Conservation (phyloP, 2,329 filamentous ascomycete species). For the Cytospora chrysosperma region DNA sequence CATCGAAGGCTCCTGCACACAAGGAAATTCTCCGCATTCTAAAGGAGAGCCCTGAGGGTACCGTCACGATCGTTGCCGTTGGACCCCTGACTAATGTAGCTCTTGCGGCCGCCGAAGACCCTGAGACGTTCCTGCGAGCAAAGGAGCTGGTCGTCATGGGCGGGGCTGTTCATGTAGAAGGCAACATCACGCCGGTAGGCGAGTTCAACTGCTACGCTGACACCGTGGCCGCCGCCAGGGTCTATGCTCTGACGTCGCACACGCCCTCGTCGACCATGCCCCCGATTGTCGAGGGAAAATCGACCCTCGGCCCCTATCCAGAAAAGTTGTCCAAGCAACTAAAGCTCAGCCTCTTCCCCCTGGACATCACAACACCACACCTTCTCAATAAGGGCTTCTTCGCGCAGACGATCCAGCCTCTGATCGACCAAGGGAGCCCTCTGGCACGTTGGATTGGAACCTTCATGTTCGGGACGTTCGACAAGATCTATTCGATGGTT, state of each 20-base stretch:
- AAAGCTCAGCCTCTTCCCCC: conserved; percentile 68
- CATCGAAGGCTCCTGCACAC: conserved; percentile 72
- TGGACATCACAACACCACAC: conserved; percentile 75
- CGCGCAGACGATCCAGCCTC: conserved; percentile 50
- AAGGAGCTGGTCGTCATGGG: conserved; percentile 97
- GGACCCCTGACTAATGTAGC: conserved; percentile 94
- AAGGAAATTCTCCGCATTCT: conserved; percentile 88
- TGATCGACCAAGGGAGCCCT: conserved; percentile 63
- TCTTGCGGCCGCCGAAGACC: conserved; percentile 81
- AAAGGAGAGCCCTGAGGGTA: conserved; percentile 75
- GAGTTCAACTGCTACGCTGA: conserved; percentile 98
- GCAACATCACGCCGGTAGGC: conserved; percentile 81
- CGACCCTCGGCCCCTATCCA: conserved; percentile 62
- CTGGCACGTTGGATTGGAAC: conserved; percentile 71
- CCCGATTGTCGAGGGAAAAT: conserved; percentile 52
- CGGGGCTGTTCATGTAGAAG: conserved; percentile 73
- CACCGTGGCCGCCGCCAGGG: conserved; percentile 69
- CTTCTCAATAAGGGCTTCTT: conserved; percentile 63
- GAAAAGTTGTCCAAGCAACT: conserved; percentile 60
- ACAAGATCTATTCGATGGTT: conserved; percentile 64
- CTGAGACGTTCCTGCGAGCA: conserved; percentile 81
- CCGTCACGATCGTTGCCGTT: conserved; percentile 84
- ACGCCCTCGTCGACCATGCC: conserved; percentile 80
- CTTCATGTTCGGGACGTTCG: conserved; percentile 70
- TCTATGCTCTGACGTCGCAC: conserved; percentile 74